A percentile compares a stretch with the other conserved stretches of the same genome.
These are phyloP conservation scores for Wickerhamiella hasegawae DNA, from an alignment of 805 yeast species.

Conservation along the genomic window DNA sequence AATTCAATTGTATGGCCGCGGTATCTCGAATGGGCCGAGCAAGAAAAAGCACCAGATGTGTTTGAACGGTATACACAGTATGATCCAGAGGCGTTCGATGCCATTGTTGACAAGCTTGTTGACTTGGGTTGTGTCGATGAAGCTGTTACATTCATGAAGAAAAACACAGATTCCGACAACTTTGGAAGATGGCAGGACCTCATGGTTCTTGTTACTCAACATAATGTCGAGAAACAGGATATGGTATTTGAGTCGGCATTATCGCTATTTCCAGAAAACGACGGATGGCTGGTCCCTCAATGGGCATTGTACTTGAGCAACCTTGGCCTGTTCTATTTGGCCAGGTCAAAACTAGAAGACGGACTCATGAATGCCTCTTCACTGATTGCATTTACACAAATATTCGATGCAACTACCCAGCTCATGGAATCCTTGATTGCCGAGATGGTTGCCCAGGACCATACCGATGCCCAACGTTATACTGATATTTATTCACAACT, in stretches of 20 bases:
- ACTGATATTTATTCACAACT: conserved; percentile 37
- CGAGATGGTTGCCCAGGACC: conserved; percentile 16
- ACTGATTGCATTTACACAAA: conserved; percentile 41
- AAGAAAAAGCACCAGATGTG: not conserved
- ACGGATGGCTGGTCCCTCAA: conserved; percentile 9
- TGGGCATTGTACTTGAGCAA: conserved; percentile 34
- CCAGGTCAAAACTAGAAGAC: conserved; percentile 30
- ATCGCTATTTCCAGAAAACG: conserved; percentile 1
- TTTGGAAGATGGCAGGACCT: not conserved
- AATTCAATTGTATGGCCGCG: conserved; percentile 41
- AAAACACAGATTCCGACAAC: not conserved
- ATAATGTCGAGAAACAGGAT: not conserved
- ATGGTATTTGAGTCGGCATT: conserved; percentile 2
- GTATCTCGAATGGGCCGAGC: conserved; percentile 33
- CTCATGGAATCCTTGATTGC: conserved; percentile 38
- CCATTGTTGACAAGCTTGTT: not conserved
- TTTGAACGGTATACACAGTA: conserved; percentile 3
- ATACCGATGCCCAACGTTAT: conserved; percentile 25
- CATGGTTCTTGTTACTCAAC: not conserved
- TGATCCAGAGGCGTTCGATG: not conserved
- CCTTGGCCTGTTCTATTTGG: conserved; percentile 23
- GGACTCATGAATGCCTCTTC: conserved; percentile 34
- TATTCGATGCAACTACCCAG: conserved; percentile 49
- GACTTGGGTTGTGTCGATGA: not conserved
- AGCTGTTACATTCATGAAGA: not conserved